A percentile compares a stretch with the other conserved stretches of the same genome.
These are phyloP conservation scores for Colletotrichum spinosum DNA, from an alignment of 2,329 filamentous ascomycete species.

Conservation along the genomic window DNA sequence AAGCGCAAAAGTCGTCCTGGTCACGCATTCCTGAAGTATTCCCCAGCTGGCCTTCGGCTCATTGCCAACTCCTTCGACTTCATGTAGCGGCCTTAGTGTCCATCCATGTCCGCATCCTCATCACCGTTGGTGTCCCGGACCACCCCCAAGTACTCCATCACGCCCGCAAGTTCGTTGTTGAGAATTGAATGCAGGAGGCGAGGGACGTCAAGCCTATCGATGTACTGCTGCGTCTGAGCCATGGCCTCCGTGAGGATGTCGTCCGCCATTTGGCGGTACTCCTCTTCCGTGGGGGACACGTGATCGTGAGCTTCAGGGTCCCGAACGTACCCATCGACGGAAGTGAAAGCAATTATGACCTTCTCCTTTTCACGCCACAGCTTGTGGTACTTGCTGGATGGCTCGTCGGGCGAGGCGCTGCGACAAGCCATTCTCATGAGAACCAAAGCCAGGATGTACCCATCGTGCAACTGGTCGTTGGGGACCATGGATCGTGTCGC, in stretches of 20 bases:
- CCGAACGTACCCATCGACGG: not conserved
- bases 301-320: not conserved
- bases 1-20: too few relatives aligned
- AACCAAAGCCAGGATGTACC: not conserved
- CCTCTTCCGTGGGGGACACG: not conserved
- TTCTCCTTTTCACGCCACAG: not conserved
- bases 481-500: slow-evolving; percentile 1
- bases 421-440: not conserved
- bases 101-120: too few relatives aligned
- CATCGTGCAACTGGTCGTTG: not conserved
- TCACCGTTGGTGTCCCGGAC: too few relatives aligned
- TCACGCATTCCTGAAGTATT: too few relatives aligned
- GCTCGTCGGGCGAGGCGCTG: not conserved
- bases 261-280: slow-evolving; percentile 16
- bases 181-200: too few relatives aligned
- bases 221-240: too few relatives aligned
- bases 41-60: too few relatives aligned
- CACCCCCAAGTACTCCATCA: too few relatives aligned
- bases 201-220: too few relatives aligned
- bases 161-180: too few relatives aligned
- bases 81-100: too few relatives aligned
- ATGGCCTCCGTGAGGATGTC: not conserved
- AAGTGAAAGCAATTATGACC: not conserved
- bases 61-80: too few relatives aligned
- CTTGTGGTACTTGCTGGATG: not conserved